Evolutionary conservation across 352 stramenopile genomes (phyloP).

Genomic region (Globisporangium acanthophoron): DNA sequence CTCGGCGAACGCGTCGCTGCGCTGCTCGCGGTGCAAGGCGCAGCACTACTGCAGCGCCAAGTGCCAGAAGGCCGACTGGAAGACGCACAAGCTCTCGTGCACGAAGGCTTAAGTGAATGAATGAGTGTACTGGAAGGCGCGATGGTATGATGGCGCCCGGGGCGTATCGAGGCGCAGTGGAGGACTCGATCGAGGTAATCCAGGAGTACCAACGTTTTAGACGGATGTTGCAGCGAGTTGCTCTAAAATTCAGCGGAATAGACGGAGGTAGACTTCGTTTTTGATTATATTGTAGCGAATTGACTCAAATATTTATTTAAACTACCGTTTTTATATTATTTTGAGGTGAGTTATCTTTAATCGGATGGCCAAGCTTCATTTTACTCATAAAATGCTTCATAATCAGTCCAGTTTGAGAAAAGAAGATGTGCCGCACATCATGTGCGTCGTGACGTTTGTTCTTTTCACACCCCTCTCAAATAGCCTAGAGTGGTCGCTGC

Average conservation of each 20-base stretch:
- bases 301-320: too few relatives aligned
- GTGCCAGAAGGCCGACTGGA: constrained; percentile 85
- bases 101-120: constrained; percentile 12
- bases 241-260: too few relatives aligned
- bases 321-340: too few relatives aligned
- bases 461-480: background rate
- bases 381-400: background rate
- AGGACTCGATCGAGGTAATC: too few relatives aligned
- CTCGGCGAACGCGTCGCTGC: constrained; percentile 62
- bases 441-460: background rate
- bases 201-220: too few relatives aligned
- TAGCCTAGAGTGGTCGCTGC: background rate
- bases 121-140: background rate
- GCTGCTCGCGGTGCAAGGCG: constrained; percentile 78
- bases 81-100: constrained; percentile 71
- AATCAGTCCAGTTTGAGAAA: background rate
- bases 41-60: constrained; percentile 82
- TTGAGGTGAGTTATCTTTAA: background rate
- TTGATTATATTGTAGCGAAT: too few relatives aligned
- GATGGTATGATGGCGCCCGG: too few relatives aligned
- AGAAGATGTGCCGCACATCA: background rate
- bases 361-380: too few relatives aligned
- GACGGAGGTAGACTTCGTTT: too few relatives aligned
- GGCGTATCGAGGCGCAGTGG: too few relatives aligned
- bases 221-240: too few relatives aligned